These are phyloP conservation scores for Boechera retrofracta DNA, from an alignment of 345 rosid genomes.

Conservation along the genomic window DNA sequence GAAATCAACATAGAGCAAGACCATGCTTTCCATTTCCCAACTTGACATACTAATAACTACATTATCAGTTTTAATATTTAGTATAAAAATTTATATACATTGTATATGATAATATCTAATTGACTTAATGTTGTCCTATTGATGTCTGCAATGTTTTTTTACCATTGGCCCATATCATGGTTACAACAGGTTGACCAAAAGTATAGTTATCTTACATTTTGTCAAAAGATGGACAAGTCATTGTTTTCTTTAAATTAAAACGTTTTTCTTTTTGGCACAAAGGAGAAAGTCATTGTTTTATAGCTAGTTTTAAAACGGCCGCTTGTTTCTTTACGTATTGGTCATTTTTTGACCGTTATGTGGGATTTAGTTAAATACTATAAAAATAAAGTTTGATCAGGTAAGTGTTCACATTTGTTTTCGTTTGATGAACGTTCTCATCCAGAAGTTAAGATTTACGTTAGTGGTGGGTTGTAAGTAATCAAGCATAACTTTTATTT, in stretches of 20 bases:
- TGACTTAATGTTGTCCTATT: constrained; percentile 20
- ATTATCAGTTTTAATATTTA: constrained; percentile 6
- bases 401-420: constrained; percentile 40
- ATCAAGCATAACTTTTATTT: neutral
- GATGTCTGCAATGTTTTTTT: neutral
- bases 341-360: constrained; percentile 43
- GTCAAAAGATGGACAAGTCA: constrained; percentile 35
- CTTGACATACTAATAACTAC: constrained; percentile 35
- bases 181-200: constrained; percentile 29
- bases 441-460: constrained; percentile 22
- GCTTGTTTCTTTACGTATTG: constrained; percentile 34
- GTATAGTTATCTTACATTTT: constrained; percentile 22
- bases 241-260: constrained; percentile 22
- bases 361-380: constrained; percentile 22
- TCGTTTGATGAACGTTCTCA: constrained; percentile 5
- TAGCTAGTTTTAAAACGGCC: constrained; percentile 26
- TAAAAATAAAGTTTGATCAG: constrained; percentile 11
- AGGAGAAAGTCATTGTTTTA: constrained; percentile 20
- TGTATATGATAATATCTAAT: constrained; percentile 2
- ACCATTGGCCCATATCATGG: constrained; percentile 20
- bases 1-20: constrained; percentile 20
- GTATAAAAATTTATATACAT: neutral
- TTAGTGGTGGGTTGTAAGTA: constrained; percentile 16
- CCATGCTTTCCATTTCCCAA: constrained; percentile 37
- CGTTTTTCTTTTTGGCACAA: constrained; percentile 12